phyloP scores from a whole-genome alignment of 2,329 filamentous ascomycete species.

The Aspergillus carbonarius region DNA sequence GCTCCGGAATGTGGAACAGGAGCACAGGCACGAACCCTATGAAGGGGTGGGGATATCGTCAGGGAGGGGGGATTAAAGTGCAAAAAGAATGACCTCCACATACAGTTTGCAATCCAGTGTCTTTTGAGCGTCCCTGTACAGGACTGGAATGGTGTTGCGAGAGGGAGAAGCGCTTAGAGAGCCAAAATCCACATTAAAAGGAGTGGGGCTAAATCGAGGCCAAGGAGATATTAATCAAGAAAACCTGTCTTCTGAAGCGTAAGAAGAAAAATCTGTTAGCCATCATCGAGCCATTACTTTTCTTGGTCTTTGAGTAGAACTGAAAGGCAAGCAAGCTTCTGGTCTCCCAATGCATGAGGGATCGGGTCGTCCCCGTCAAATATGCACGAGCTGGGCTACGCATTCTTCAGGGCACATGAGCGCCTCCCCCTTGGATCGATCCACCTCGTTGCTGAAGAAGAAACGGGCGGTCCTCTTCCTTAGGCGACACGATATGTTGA shows the following conservation, averaged over 20 bases:
- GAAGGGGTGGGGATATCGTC: constrained; percentile 39
- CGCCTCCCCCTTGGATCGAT: constrained; percentile 15
- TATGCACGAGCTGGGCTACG: constrained; percentile 17
- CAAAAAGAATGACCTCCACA: constrained; percentile 32
- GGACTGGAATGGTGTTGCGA: constrained; percentile 22
- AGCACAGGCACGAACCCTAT: constrained; percentile 42
- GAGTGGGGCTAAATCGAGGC: constrained; percentile 24
- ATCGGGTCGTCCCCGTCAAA: constrained; percentile 15
- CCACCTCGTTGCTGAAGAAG: constrained; percentile 2
- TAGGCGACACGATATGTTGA: constrained; percentile 9
- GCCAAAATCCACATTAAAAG: constrained; percentile 30
- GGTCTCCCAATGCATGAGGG: constrained; percentile 17
- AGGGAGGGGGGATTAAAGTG: constrained; percentile 32
- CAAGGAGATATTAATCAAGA: constrained; percentile 16
- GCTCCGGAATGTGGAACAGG: constrained; percentile 39
- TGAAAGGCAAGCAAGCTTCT: constrained; percentile 8
- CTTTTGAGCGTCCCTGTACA: constrained; percentile 27
- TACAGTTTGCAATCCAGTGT: constrained; percentile 36
- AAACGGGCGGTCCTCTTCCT: constrained; percentile 9
- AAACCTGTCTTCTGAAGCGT: constrained; percentile 19
- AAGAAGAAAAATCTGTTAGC: constrained; percentile 17
- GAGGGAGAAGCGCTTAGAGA: constrained; percentile 22
- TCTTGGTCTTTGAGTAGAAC: background rate
- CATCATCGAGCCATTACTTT: constrained; percentile 2
- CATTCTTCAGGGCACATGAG: constrained; percentile 15